Conservation (phyloP, 495 filamentous ascomycete genomes). For the Neurospora sp. region DNA sequence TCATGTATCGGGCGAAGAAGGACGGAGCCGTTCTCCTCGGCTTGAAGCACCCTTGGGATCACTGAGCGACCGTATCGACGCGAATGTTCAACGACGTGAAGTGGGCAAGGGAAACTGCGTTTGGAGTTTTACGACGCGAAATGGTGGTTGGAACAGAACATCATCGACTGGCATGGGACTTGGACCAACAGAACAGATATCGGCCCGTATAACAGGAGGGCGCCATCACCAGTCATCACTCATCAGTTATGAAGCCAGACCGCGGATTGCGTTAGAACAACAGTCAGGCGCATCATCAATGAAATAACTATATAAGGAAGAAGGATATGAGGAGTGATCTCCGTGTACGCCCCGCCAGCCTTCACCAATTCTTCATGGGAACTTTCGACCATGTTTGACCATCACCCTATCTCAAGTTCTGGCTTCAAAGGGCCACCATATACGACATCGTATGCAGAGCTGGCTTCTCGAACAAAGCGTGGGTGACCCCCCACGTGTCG, state of each 20-base stretch:
- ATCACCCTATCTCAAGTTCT: neutral
- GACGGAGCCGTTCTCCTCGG: conserved; percentile 79
- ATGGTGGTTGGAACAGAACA: neutral
- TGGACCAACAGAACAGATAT: neutral
- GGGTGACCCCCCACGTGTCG: conserved; percentile 52
- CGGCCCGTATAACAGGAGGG: neutral
- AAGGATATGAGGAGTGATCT: neutral
- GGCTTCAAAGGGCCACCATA: neutral
- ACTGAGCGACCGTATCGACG: conserved; percentile 37
- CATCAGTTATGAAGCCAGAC: neutral
- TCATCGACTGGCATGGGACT: neutral
- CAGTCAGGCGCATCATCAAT: neutral
- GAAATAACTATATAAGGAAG: neutral
- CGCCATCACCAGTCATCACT: neutral
- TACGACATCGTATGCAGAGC: neutral
- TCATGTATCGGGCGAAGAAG: conserved; percentile 94
- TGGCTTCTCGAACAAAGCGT: conserved; percentile 51
- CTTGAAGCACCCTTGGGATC: conserved; percentile 98
- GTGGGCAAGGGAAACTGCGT: neutral
- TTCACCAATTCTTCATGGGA: neutral
- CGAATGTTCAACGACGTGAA: neutral
- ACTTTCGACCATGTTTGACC: neutral
- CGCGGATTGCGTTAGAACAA: neutral
- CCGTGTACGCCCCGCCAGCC: neutral
- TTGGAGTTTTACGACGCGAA: neutral